Evolutionary conservation across 208 protist genomes (phyloP).

Genomic region (Trichomonas gallinae): DNA sequence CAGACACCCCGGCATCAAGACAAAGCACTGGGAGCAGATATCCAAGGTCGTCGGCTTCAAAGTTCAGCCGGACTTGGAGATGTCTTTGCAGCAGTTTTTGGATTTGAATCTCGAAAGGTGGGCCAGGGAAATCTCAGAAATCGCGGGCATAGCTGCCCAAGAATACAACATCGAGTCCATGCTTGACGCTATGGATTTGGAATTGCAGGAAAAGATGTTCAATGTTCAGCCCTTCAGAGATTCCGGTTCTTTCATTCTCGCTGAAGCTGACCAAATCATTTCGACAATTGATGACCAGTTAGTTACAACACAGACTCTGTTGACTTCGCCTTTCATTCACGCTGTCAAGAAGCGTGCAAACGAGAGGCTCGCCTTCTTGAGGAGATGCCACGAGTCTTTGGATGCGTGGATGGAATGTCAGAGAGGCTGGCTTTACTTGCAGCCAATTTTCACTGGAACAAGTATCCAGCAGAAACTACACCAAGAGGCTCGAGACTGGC

Average conservation of each 20-base stretch:
- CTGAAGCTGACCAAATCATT: slow-evolving; percentile 28
- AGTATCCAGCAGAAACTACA: slow-evolving; percentile 86
- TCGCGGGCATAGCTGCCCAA: slow-evolving; percentile 72
- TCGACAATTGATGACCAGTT: slow-evolving; percentile 26
- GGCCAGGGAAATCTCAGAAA: slow-evolving; percentile 62
- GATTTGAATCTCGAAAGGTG: slow-evolving; percentile 59
- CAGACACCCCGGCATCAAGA: too few species aligned
- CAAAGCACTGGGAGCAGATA: slow-evolving; percentile 56
- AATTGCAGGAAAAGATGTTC: slow-evolving; percentile 28
- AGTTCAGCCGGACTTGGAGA: slow-evolving; percentile 28
- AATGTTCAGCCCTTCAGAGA: background rate
- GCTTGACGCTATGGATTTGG: slow-evolving; percentile 66
- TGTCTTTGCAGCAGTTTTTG: slow-evolving; percentile 62
- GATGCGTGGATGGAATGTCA: slow-evolving; percentile 57
- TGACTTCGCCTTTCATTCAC: slow-evolving; percentile 54
- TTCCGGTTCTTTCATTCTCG: slow-evolving; percentile 40
- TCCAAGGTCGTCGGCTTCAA: slow-evolving; percentile 62
- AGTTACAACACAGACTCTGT: slow-evolving; percentile 27
- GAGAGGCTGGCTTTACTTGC: slow-evolving; percentile 82
- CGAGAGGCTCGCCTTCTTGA: slow-evolving; percentile 39
- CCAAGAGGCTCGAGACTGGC: slow-evolving; percentile 62
- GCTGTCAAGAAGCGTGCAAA: slow-evolving; percentile 39
- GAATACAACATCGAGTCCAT: slow-evolving; percentile 83
- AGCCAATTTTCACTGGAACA: too few species aligned
- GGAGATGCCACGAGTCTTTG: slow-evolving; percentile 38